phyloP scores from a whole-genome alignment of 2,329 filamentous ascomycete genomes.

The Apiospora pterosperma region DNA sequence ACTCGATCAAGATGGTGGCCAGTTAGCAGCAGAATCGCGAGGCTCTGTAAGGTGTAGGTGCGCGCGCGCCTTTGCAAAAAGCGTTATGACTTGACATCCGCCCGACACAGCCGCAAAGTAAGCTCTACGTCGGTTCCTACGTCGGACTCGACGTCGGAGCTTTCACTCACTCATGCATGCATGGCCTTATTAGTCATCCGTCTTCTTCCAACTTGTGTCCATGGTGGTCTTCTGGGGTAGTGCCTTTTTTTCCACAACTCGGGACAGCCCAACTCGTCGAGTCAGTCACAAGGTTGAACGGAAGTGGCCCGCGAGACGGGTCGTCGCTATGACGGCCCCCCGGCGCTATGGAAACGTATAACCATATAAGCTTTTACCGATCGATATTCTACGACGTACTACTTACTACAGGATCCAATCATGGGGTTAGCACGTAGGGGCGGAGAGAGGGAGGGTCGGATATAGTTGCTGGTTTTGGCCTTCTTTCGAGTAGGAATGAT shows the following conservation, averaged over 20 bases:
- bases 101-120: background rate
- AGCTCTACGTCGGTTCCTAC: background rate
- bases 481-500: too few relatives aligned
- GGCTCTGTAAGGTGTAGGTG: background rate
- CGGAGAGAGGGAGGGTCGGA: too few relatives aligned
- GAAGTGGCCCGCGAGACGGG: background rate
- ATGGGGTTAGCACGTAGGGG: too few relatives aligned
- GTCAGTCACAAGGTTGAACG: too few relatives aligned
- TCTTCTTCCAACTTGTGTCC: too few relatives aligned
- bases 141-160: background rate
- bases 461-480: too few relatives aligned
- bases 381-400: too few relatives aligned
- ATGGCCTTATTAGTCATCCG: background rate
- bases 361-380: background rate
- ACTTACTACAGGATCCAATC: too few relatives aligned
- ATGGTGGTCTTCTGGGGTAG: too few relatives aligned
- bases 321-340: background rate
- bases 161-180: background rate
- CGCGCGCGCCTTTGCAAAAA: background rate
- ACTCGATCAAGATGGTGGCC: background rate
- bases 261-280: too few relatives aligned
- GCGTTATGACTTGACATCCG: background rate
- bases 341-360: background rate
- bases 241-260: too few relatives aligned
- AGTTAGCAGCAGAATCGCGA: background rate